These are phyloP conservation scores for Chiua sp. DNA, from an alignment of 1,284 basidiomycete genomes.

Conservation along the genomic window DNA sequence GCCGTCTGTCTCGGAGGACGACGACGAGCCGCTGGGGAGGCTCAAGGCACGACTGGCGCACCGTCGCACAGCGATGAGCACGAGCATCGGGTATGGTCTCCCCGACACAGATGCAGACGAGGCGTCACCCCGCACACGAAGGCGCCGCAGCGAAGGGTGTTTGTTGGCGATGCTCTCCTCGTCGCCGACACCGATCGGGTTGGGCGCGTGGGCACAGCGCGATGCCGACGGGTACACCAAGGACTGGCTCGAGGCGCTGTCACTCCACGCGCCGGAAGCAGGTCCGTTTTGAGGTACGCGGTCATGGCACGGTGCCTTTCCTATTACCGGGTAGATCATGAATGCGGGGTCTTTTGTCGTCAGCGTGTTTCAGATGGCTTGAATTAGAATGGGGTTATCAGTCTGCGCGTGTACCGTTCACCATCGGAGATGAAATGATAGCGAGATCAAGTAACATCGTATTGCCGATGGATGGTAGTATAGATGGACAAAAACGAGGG, in stretches of 20 bases:
- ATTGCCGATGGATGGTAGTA: neutral
- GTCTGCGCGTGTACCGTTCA: too few species aligned
- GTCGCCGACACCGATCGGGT: constrained; percentile 25
- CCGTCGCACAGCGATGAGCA: neutral
- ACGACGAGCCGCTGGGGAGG: constrained; percentile 23
- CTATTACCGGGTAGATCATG: neutral
- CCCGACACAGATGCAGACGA: neutral
- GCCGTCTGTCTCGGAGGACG: constrained; percentile 4
- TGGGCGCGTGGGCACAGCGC: constrained; percentile 6
- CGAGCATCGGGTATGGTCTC: neutral
- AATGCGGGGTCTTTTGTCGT: neutral
- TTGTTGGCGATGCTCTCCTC: constrained; percentile 17
- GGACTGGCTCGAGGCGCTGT: constrained; percentile 30
- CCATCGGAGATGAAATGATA: too few species aligned
- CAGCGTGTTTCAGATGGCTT: neutral
- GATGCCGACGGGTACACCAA: constrained; percentile 8
- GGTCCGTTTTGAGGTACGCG: too few species aligned
- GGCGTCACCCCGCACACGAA: constrained; percentile 8
- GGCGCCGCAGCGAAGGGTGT: constrained; percentile 27
- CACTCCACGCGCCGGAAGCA: constrained; percentile 1
- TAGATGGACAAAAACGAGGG: neutral
- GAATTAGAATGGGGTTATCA: neutral
- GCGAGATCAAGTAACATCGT: neutral
- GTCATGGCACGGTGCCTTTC: neutral
- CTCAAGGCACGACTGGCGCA: constrained; percentile 16